Evolutionary conservation across 805 yeast genomes (phyloP).

Genomic region (Nematodospora valgi): DNA sequence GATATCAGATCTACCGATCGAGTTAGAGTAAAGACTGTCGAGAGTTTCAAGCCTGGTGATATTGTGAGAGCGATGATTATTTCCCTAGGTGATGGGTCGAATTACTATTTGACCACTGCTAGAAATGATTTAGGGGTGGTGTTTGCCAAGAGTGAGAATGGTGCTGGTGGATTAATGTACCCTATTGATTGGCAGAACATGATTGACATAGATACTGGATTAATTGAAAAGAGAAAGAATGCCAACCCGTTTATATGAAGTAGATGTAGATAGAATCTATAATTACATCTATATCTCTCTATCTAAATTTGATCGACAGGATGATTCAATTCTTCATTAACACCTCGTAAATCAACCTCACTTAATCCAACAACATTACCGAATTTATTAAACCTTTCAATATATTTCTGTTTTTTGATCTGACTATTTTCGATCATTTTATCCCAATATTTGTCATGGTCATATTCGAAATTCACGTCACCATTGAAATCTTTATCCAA

Average conservation of each 20-base stretch:
- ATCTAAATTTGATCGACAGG: slow-evolving; percentile 17
- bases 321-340: slow-evolving; percentile 23
- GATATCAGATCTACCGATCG: slow-evolving; percentile 90
- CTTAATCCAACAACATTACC: slow-evolving; percentile 73
- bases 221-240: slow-evolving; percentile 76
- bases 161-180: slow-evolving; percentile 71
- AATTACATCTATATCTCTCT: too few relatives aligned
- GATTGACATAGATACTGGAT: slow-evolving; percentile 75
- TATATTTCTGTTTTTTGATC: slow-evolving; percentile 57
- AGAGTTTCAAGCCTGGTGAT: slow-evolving; percentile 88
- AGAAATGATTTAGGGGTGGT: slow-evolving; percentile 91
- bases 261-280: not conserved
- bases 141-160: slow-evolving; percentile 71
- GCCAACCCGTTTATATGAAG: slow-evolving; percentile 68
- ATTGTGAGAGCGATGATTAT: slow-evolving; percentile 77
- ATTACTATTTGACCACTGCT: slow-evolving; percentile 87
- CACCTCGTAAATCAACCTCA: slow-evolving; percentile 71
- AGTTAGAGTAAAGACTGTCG: slow-evolving; percentile 76
- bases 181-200: slow-evolving; percentile 96
- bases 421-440: slow-evolving; percentile 59
- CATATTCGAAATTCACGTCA: slow-evolving; percentile 73
- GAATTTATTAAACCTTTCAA: slow-evolving; percentile 64
- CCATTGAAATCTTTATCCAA: slow-evolving; percentile 88
- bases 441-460: slow-evolving; percentile 79
- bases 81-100: slow-evolving; percentile 93